Base-by-base conservation (phyloP, 2,329 filamentous ascomycete genomes). In the Botrytis byssoidea region DNA sequence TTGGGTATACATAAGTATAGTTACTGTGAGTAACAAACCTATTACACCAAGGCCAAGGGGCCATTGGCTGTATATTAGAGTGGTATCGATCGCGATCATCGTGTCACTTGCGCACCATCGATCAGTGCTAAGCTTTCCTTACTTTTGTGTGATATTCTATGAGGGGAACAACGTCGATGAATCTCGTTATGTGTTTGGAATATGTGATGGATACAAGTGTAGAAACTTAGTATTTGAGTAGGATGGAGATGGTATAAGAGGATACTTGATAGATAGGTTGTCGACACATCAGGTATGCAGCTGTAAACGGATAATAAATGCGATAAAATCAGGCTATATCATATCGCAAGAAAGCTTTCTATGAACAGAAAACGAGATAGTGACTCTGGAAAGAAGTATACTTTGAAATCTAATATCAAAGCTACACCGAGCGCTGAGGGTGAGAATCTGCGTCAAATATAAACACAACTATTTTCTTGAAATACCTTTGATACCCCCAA, bases 21-120 rank as follows among this genome's bases (percentile, higher is more conserved):
- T 48, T 10, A 74, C 37, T 14, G 79, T 75, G 22, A 76, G 77
- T 4, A 79, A 37, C 20, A 81, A 25, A 63, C 78, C 73, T 20
- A 77, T 29, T 35, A 74, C 55, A 48, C 79, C 79, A 55, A 81
- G 76, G n/a, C 75, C 75, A 42, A 80, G 57, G 29, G 76, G 64
- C 79, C 78, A 80, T 71, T 75, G 76, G 51, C 73, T 66, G 40
- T 76, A 71, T 48, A 78, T 46, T 8, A 74, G 16, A 32, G n/a
- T 65, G 29, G 73, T 74, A 32, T 59, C 18, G 42, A 72, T 60
- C 20, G 16, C n/a, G 46, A 69, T 42, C 71, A 72, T 72, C 46
- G 20, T 61, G 71, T 60, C 25, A 22, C 29, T 46, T 46, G n/a
- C 44, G 18, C 5, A 69, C 9, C 46, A 65, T 35, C 55, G 40